Percentiles rank a stretch among this genome's conserved stretches.
phyloP scores from a whole-genome alignment of 805 yeast genomes.

The Schizosaccharomyces pombe region ASM294v3 CU329670.1:3712001-3712500 shows the following conservation, averaged over 20 bases:
- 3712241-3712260: no score
- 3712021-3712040: no score
- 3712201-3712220: background rate
- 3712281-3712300: no score
- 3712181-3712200: background rate
- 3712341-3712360: background rate
- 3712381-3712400: background rate
- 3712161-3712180: background rate
- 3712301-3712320: no score
- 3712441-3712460: background rate
- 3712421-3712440: background rate
- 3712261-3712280: no score
- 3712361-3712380: background rate
- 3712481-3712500: background rate
- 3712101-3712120: background rate
- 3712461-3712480: background rate
- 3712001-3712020: background rate
- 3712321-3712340: no score
- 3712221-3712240: no score
- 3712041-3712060: background rate
- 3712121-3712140: background rate
- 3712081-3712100: background rate
- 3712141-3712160: background rate
- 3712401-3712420: background rate
- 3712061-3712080: background rate